Conservation (phyloP, 2,329 filamentous ascomycete genomes). For the Colletotrichum sp. region DNA sequence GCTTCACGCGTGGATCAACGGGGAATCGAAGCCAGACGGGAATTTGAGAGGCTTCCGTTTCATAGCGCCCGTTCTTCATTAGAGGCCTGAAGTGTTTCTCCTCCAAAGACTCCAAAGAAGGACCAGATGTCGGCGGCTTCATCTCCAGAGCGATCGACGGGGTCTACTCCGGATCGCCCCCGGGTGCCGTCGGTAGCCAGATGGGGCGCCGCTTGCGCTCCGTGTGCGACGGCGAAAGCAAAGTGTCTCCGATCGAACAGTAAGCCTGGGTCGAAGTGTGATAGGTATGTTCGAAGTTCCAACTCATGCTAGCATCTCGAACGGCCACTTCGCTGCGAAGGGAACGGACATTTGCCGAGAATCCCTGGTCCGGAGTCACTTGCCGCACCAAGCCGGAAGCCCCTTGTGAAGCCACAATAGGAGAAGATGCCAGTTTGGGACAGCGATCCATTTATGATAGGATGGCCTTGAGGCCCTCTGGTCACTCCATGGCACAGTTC, state of each 20-base stretch:
- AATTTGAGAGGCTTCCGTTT: not conserved
- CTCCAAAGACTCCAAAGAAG: not conserved
- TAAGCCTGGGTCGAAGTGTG: conserved; percentile 45
- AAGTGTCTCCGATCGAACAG: conserved; percentile 52
- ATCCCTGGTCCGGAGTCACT: not conserved
- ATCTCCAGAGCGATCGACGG: not conserved
- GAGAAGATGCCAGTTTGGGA: not conserved
- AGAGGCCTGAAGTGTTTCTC: fast-evolving
- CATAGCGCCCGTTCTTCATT: fast-evolving
- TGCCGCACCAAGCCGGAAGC: not conserved
- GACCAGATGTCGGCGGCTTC: not conserved
- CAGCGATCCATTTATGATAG: fast-evolving
- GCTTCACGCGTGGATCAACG: not conserved
- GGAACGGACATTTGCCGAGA: not conserved
- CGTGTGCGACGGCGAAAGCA: conserved; percentile 54
- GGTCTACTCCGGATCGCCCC: not conserved
- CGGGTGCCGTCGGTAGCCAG: not conserved
- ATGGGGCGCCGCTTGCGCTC: conserved; percentile 56
- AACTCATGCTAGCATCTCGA: not conserved
- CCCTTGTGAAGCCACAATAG: not conserved
- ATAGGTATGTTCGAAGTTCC: conserved; percentile 36
- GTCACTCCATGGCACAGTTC: fast-evolving
- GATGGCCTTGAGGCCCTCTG: fast-evolving
- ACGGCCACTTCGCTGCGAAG: not conserved
- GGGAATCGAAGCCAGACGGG: fast-evolving